phyloP scores from a whole-genome alignment of 805 yeast genomes.

The Yarrowia divulgata region DNA sequence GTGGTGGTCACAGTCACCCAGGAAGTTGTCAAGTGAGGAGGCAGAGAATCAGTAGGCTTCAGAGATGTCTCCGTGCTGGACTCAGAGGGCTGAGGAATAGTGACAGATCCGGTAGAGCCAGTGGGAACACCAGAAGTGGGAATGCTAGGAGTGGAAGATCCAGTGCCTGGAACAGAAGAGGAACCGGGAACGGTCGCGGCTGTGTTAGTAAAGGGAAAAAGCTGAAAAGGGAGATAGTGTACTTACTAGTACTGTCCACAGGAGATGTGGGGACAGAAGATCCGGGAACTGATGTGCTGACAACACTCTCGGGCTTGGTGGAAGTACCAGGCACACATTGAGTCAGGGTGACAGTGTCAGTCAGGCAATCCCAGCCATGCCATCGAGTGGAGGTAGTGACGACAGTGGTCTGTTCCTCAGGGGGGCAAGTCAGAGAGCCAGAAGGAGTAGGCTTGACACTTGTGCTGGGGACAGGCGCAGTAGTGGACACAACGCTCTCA shows the following conservation, averaged over 20 bases:
- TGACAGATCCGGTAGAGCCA: neutral
- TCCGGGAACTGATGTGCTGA: neutral
- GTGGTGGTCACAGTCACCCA: slow-evolving; percentile 4
- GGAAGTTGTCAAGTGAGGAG: slow-evolving; percentile 4
- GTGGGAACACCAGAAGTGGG: neutral
- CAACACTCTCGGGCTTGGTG: slow-evolving; percentile 8
- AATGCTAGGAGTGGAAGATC: slow-evolving; percentile 2
- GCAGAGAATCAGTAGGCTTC: slow-evolving; percentile 1
- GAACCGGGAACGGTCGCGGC: slow-evolving; percentile 1
- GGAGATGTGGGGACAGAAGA: neutral
- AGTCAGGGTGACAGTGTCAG: slow-evolving; percentile 6
- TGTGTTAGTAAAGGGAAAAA: neutral
- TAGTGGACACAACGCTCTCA: neutral
- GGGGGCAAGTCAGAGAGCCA: slow-evolving; percentile 14
- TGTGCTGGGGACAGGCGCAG: neutral
- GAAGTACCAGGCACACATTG: slow-evolving; percentile 6
- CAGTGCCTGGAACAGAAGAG: slow-evolving; percentile 1
- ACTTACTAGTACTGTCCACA: neutral
- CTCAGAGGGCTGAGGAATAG: neutral
- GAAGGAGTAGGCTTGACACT: neutral
- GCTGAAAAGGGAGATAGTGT: neutral
- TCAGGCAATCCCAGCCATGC: slow-evolving; percentile 1
- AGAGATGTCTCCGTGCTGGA: slow-evolving; percentile 3
- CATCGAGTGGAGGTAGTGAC: slow-evolving; percentile 2
- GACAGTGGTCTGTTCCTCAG: slow-evolving; percentile 9